Base-by-base conservation (phyloP, 2,329 filamentous ascomycete genomes). In the Zarea fungicola region DNA sequence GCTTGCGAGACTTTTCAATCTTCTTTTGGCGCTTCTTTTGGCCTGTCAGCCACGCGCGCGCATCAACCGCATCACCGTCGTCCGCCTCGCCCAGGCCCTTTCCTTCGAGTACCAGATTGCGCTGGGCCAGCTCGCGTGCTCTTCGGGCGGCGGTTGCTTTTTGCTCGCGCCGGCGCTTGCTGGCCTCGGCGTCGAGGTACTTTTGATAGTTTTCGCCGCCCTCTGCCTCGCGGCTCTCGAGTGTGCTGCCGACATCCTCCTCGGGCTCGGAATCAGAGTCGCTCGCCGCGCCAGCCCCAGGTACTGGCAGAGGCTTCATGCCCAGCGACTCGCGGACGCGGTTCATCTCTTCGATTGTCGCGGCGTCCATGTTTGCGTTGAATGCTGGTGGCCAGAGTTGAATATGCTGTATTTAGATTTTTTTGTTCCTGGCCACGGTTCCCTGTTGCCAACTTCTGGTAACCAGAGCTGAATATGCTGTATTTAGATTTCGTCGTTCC, bases 21-120 rank as follows among this genome's bases (percentile, higher is more conserved):
- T 91, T 88, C 76, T 90, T 95, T 66, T 95, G 89, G 44, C 91
- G 79, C 73, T 95, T 97, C 76, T 95, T 97, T 65, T 92, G 85
- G 52, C 85, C 85, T 58, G 86, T 81, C 52, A 99, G 67, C 93
- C 93, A 99, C 2, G 87, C 76, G 64, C 87, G 87, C 13, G 92
- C 88, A 64, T 95, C 89, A 22, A 87, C 58, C 11, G 84, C 83
- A 3, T 72, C 79, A 6, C 74, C 80, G 3, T 80, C 82, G 37
- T 84, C 84, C 0, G 72, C 74, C 29, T 97, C 93, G 41, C 87
- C 93, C 3, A 99, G 71, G 1, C 91, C 87, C 62, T 86, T 84
- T 51, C 93, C 93, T 61, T 93, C 82, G 10, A 99, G 72, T 54
- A 85, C 80, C 13, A 83, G 76, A 60, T 84, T 80, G 47, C 89